phyloP scores from a whole-genome alignment of 805 yeast genomes.

The Yamadazyma olivae region DNA sequence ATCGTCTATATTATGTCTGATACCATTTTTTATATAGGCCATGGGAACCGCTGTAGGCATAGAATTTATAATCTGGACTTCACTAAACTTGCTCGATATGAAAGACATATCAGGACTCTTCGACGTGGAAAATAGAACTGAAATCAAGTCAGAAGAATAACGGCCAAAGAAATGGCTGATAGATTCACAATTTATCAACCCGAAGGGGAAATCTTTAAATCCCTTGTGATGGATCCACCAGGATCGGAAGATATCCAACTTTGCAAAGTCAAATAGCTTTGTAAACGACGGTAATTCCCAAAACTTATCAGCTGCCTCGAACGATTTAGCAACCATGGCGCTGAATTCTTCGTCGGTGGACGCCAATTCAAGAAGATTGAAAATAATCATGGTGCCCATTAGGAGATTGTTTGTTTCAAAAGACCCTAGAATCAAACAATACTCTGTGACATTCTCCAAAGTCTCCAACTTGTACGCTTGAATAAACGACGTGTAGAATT shows the following conservation, averaged over 20 bases:
- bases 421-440: constrained; percentile 10
- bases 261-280: background rate
- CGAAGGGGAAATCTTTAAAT: constrained; percentile 37
- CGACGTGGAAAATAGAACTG: constrained; percentile 1
- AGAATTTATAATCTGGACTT: background rate
- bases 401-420: constrained; percentile 3
- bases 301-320: background rate
- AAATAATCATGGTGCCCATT: constrained; percentile 5
- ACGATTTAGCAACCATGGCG: background rate
- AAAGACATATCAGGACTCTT: too few relatives aligned
- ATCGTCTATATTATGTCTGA: constrained; percentile 25
- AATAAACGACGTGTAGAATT: constrained; percentile 7
- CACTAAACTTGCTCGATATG: background rate
- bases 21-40: constrained; percentile 39
- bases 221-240: constrained; percentile 39
- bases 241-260: constrained; percentile 35
- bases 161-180: background rate
- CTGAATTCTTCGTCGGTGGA: constrained; percentile 1
- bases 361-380: constrained; percentile 11
- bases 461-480: constrained; percentile 1
- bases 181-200: background rate
- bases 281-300: background rate
- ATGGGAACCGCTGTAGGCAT: constrained; percentile 39
- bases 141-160: constrained; percentile 1
- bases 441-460: constrained; percentile 5